A percentile compares a stretch with the other conserved stretches of the same genome.
Conservation (phyloP, 2,329 filamentous ascomycete species). For the Blumeriella jaapii region DNA sequence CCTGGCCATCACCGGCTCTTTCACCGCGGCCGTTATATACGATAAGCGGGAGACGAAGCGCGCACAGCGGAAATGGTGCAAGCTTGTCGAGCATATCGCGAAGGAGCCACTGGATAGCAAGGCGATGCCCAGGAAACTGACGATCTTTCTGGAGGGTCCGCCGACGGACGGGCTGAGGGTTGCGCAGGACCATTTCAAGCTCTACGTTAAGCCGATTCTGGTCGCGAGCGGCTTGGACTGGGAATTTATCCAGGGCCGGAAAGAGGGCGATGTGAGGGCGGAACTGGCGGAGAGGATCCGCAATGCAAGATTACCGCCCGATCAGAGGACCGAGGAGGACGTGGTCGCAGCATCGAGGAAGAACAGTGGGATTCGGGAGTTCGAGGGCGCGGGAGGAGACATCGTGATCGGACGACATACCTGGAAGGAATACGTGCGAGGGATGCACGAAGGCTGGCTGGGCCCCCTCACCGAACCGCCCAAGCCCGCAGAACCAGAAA, state of each 20-base stretch:
- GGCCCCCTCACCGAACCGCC: constrained; percentile 62
- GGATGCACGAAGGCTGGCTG: constrained; percentile 92
- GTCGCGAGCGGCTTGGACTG: constrained; percentile 87
- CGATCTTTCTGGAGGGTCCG: constrained; percentile 74
- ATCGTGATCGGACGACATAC: constrained; percentile 82
- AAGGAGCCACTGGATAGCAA: constrained; percentile 61
- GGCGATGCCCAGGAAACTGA: constrained; percentile 71
- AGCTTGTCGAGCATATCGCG: constrained; percentile 73
- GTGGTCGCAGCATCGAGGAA: constrained; percentile 52
- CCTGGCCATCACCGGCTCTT: constrained; percentile 63
- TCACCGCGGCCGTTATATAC: constrained; percentile 75
- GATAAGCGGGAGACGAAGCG: constrained; percentile 84
- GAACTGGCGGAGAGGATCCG: constrained; percentile 80
- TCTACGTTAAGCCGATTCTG: constrained; percentile 89
- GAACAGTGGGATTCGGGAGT: constrained; percentile 57
- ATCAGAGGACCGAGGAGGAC: constrained; percentile 34
- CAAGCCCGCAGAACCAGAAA: constrained; percentile 24
- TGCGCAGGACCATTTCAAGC: constrained; percentile 90
- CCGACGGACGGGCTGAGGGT: constrained; percentile 74
- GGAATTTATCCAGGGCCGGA: constrained; percentile 86
- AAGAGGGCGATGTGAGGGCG: constrained; percentile 85
- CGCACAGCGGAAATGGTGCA: constrained; percentile 76
- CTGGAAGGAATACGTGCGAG: constrained; percentile 95
- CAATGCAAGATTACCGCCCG: constrained; percentile 42
- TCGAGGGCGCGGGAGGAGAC: constrained; percentile 67